Conservation (phyloP, 108 stramenopile species). For the Thalassiosira profunda region DNA sequence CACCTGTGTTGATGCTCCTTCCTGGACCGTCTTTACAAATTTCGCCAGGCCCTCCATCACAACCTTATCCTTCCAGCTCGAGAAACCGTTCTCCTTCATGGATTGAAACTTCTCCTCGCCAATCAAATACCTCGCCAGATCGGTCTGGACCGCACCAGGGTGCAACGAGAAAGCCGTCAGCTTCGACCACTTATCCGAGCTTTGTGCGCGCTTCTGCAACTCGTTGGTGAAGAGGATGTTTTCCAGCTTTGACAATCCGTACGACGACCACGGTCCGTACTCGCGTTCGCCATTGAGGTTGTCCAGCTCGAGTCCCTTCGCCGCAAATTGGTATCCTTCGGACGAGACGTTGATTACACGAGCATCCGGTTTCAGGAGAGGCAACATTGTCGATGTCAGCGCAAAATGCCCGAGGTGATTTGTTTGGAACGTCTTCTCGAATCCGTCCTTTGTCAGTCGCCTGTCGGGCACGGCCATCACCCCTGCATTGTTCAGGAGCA, state of each 20-base stretch:
- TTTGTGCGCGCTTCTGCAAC: constrained; percentile 47
- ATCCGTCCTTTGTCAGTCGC: constrained; percentile 64
- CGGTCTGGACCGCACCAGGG: constrained; percentile 73
- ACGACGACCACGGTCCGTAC: constrained; percentile 59
- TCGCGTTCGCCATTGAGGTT: constrained; percentile 53
- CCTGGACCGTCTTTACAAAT: constrained; percentile 50
- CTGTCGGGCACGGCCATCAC: constrained; percentile 64
- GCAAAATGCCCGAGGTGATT: constrained; percentile 84
- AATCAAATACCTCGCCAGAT: constrained; percentile 47
- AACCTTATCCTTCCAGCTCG: constrained; percentile 27
- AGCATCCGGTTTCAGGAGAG: constrained; percentile 33
- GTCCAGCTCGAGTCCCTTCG: constrained; percentile 43
- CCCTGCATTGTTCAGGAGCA: constrained; percentile 86
- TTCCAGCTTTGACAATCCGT: constrained; percentile 63
- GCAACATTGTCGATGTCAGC: constrained; percentile 57
- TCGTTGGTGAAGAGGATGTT: constrained; percentile 75
- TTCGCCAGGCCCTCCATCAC: constrained; percentile 33
- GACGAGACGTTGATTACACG: constrained; percentile 72
- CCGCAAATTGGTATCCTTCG: constrained; percentile 46
- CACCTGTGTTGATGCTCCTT: constrained; percentile 64
- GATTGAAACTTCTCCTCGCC: constrained; percentile 46
- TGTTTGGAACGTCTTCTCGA: constrained; percentile 69
- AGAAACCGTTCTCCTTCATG: constrained; percentile 47
- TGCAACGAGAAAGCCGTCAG: constrained; percentile 42
- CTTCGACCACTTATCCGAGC: constrained; percentile 22